These are phyloP conservation scores for Tubosaeta sp. DNA, from an alignment of 768 basidiomycete genomes.

Conservation along the genomic window DNA sequence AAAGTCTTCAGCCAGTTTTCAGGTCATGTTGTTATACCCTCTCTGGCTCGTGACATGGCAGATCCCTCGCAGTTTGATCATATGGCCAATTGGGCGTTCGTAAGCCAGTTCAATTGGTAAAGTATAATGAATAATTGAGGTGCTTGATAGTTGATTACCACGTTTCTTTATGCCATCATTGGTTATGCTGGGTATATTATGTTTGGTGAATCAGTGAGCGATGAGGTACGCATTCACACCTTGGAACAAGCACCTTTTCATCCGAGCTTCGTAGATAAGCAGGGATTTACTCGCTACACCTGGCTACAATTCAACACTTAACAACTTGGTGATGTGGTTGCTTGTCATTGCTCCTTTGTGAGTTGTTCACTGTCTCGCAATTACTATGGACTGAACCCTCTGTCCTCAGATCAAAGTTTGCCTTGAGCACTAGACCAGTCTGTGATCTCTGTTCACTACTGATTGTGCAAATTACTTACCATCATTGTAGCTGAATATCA, in stretches of 20 bases:
- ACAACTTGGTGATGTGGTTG: slow-evolving; percentile 77
- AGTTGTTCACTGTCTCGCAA: slow-evolving; percentile 2
- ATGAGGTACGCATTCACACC: slow-evolving; percentile 54
- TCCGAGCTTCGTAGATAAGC: slow-evolving; percentile 56
- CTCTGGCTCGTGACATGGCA: slow-evolving; percentile 83
- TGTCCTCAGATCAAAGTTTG: slow-evolving; percentile 74
- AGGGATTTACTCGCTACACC: slow-evolving; percentile 69
- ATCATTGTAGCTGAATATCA: slow-evolving; percentile 63
- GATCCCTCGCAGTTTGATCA: slow-evolving; percentile 74
- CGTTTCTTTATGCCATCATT: slow-evolving; percentile 59
- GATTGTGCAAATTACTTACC: background rate
- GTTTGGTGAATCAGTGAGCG: slow-evolving; percentile 78
- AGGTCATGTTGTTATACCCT: slow-evolving; percentile 90
- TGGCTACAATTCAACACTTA: slow-evolving; percentile 69
- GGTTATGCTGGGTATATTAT: slow-evolving; percentile 86
- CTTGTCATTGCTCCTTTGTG: slow-evolving; percentile 76
- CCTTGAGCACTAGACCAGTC: slow-evolving; percentile 76
- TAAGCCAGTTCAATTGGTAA: slow-evolving; percentile 34
- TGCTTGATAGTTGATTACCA: slow-evolving; percentile 50
- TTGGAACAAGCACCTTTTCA: background rate
- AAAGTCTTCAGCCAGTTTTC: slow-evolving; percentile 53
- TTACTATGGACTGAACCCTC: slow-evolving; percentile 13
- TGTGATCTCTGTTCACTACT: slow-evolving; percentile 19
- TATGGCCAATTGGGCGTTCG: slow-evolving; percentile 87
- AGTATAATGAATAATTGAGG: background rate